Percentiles rank a stretch among this genome's conserved stretches.
phyloP scores from a whole-genome alignment of 78 protist species.

The Guillardia theta region DNA sequence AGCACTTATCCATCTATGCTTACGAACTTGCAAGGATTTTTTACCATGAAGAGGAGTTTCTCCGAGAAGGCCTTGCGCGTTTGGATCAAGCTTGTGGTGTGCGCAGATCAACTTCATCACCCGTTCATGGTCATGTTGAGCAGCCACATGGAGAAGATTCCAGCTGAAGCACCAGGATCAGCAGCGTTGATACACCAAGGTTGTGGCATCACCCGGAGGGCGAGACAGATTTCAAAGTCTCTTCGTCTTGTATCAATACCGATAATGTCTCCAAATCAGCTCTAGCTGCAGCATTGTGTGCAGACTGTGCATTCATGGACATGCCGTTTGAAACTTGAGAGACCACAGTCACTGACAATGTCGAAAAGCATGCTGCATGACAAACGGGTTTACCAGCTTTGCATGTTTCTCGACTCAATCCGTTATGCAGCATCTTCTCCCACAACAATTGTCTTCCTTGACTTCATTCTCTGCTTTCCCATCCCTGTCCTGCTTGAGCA shows the following conservation, averaged over 20 bases:
- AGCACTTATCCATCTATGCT: no score
- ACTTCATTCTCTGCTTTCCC: no score
- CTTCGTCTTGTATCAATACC: background rate
- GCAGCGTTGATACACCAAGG: background rate
- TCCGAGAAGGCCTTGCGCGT: background rate
- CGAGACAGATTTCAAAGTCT: background rate
- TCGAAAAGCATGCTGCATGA: no score
- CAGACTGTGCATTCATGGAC: background rate
- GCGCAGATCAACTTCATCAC: background rate
- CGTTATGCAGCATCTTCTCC: no score
- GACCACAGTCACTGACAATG: no score
- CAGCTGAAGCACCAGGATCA: background rate
- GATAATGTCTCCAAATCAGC: background rate
- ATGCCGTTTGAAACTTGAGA: no score
- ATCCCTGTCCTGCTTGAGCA: no score
- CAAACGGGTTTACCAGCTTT: no score
- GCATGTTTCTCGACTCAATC: no score
- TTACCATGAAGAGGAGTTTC: background rate
- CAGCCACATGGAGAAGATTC: background rate
- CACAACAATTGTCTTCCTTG: no score
- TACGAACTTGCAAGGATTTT: no score
- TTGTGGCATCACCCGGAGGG: background rate
- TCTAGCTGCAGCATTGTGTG: background rate
- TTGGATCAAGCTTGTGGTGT: background rate
- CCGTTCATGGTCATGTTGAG: background rate